These are phyloP conservation scores for Vigna nakashimae DNA, from an alignment of 306 rosid species.

Conservation along the genomic window DNA sequence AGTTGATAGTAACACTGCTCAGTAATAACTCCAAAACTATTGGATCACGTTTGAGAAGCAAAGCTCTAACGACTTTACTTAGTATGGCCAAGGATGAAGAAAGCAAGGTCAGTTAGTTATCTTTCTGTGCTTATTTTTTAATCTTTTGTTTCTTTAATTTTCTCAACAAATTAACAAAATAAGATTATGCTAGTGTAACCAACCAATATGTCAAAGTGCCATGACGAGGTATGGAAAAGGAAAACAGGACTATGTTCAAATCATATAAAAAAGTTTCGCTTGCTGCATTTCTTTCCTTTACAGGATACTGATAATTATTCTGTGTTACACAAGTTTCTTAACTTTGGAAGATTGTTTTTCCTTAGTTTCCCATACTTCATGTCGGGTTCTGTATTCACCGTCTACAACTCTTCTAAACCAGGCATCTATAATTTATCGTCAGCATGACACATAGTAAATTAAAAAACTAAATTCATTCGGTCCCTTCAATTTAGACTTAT, in stretches of 20 bases:
- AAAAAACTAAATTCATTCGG: neutral
- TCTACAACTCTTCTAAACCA: neutral
- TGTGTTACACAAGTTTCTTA: neutral
- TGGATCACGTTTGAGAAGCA: slow-evolving; percentile 60
- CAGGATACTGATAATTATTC: neutral
- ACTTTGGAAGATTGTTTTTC: neutral
- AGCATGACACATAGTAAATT: neutral
- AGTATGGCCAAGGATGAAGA: slow-evolving; percentile 67
- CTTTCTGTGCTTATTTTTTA: neutral
- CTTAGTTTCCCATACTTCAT: too few relatives aligned
- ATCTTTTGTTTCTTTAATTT: neutral
- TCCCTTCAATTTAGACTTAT: neutral
- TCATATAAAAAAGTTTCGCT: neutral
- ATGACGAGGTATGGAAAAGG: neutral
- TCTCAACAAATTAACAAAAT: slow-evolving; percentile 13
- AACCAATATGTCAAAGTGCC: neutral
- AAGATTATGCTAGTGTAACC: slow-evolving; percentile 1
- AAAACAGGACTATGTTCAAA: neutral
- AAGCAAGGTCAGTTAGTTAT: slow-evolving; percentile 55
- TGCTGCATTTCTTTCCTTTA: slow-evolving; percentile 1
- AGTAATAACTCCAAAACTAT: slow-evolving; percentile 57
- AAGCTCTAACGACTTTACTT: slow-evolving; percentile 56
- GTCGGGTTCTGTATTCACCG: neutral
- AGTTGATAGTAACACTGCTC: slow-evolving; percentile 50
- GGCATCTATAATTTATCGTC: slow-evolving; percentile 7